Conservation (phyloP, 305 asterid species). For the Fraxinus velutina region DNA sequence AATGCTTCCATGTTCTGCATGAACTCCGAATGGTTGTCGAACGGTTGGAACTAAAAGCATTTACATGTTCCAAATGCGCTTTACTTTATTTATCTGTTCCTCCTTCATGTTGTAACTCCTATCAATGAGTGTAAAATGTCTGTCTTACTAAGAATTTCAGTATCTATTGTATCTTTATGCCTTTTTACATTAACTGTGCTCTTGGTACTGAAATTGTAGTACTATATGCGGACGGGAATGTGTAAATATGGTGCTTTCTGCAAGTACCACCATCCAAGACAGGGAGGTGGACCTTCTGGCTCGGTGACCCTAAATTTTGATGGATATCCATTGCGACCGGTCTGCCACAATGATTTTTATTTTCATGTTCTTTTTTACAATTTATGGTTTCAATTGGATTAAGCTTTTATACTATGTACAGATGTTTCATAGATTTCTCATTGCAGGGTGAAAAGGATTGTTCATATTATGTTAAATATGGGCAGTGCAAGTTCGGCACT, state of each 20-base stretch:
- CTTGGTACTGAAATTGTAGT: constrained; percentile 45
- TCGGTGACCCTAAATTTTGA: constrained; percentile 50
- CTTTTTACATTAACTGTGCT: background rate
- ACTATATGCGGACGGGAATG: constrained; percentile 77
- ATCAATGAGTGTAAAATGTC: background rate
- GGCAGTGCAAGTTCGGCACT: constrained; percentile 82
- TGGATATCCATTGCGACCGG: constrained; percentile 85
- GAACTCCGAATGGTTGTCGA: background rate
- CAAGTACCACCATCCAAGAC: constrained; percentile 96
- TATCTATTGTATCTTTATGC: background rate
- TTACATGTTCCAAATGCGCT: background rate
- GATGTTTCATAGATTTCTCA: constrained; percentile 25
- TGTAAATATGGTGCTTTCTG: constrained; percentile 90
- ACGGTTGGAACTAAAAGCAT: background rate
- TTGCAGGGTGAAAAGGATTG: constrained; percentile 92
- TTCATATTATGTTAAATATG: constrained; percentile 73
- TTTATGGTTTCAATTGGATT: constrained; percentile 4
- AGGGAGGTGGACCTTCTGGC: constrained; percentile 60
- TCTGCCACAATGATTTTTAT: constrained; percentile 30
- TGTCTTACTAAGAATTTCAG: background rate
- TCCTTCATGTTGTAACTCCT: background rate
- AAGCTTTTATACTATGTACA: constrained; percentile 5
- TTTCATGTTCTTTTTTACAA: constrained; percentile 4
- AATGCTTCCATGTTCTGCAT: background rate
- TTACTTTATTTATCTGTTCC: background rate